Evolutionary conservation across 1,139 yeast genomes (phyloP).

Genomic region (Kluyveromyces marxianus): DNA sequence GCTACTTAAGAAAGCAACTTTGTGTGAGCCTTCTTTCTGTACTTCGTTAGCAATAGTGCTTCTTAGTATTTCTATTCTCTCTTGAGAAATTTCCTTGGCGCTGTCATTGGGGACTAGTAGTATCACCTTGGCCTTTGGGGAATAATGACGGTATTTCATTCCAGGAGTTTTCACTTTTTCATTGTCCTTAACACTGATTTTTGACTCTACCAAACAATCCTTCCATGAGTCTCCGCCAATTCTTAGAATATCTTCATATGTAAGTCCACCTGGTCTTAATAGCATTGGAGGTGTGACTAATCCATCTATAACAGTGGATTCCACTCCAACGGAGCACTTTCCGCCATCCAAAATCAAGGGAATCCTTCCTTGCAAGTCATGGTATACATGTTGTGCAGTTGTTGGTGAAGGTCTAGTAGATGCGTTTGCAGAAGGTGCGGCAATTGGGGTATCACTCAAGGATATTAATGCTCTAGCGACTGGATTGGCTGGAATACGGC

Average conservation of each 20-base stretch:
- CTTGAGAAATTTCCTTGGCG: conserved; percentile 2
- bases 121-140: conserved; percentile 80
- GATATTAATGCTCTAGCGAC: conserved; percentile 88
- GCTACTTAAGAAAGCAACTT: conserved; percentile 31
- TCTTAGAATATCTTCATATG: conserved; percentile 60
- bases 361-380: conserved; percentile 72
- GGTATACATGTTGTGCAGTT: conserved; percentile 70
- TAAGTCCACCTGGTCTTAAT: conserved; percentile 88
- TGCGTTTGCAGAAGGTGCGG: conserved; percentile 97
- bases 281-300: conserved; percentile 76
- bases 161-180: conserved; percentile 92
- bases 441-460: conserved; percentile 79
- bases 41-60: conserved; percentile 11
- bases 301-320: conserved; percentile 91
- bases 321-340: conserved; percentile 81
- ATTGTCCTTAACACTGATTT: conserved; percentile 51
- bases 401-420: conserved; percentile 95
- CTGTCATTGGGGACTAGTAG: conserved; percentile 40
- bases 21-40: conserved; percentile 11
- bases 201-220: conserved; percentile 50
- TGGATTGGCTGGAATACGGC: conserved; percentile 78
- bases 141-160: conserved; percentile 93
- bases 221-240: conserved; percentile 65
- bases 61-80: conserved; percentile 10
- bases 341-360: conserved; percentile 91